Percentiles rank a stretch among this genome's conserved stretches.
These are phyloP conservation scores for Centaurea solstitialis DNA, from an alignment of 129 eudicot species.

Conservation along the genomic window DNA sequence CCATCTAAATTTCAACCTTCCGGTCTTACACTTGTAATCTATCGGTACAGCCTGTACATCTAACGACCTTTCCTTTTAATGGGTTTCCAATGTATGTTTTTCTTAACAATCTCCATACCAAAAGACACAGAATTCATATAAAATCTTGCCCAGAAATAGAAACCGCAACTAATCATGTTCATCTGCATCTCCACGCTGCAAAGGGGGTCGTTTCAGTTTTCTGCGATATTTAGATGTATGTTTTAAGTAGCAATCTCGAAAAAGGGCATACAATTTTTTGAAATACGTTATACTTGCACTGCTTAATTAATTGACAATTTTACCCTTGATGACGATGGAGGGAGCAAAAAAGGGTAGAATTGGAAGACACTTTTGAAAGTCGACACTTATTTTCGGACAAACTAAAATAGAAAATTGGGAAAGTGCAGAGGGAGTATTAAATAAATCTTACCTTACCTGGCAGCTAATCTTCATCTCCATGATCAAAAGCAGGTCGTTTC, in stretches of 20 bases:
- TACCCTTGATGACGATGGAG: background rate
- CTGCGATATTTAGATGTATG: conserved; percentile 46
- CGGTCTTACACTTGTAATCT: background rate
- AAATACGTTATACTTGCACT: background rate
- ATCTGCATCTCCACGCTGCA: conserved; percentile 30
- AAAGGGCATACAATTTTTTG: background rate
- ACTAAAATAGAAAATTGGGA: no score
- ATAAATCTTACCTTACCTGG: background rate
- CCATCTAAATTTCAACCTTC: background rate
- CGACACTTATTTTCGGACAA: no score
- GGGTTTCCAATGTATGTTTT: background rate
- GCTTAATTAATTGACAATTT: background rate
- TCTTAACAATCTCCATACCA: background rate
- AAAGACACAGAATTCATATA: background rate
- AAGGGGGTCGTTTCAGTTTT: conserved; percentile 54
- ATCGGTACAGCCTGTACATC: background rate
- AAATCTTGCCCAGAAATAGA: background rate
- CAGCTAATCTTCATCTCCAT: conserved; percentile 20
- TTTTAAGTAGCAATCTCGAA: background rate
- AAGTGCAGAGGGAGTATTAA: background rate
- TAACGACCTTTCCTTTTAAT: background rate
- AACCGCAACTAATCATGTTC: conserved; percentile 25
- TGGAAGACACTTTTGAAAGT: background rate
- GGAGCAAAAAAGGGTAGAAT: background rate
- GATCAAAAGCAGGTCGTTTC: conserved; percentile 57